These are phyloP conservation scores for Sedum album DNA, from an alignment of 164 flowering plant species.

Conservation along the genomic window DNA sequence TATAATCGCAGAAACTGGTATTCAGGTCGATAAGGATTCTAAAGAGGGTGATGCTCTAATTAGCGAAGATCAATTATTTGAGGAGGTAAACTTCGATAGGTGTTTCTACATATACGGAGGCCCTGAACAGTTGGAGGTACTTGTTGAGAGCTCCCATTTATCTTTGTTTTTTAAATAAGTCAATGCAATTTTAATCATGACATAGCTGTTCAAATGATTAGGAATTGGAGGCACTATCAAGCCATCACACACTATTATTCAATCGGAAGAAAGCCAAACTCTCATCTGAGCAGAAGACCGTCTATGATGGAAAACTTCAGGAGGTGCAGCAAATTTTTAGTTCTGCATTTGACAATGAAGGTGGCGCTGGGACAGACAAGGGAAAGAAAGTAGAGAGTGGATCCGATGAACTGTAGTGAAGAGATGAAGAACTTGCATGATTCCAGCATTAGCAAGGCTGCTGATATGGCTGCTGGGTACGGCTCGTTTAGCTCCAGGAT, in stretches of 20 bases:
- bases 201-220: conserved; percentile 27
- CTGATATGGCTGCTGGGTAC: conserved; percentile 98
- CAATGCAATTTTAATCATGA: conserved; percentile 6
- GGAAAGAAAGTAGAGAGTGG: conserved; percentile 73
- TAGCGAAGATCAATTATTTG: conserved; percentile 67
- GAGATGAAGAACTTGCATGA: conserved; percentile 73
- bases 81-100: conserved; percentile 87
- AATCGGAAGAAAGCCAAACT: conserved; percentile 82
- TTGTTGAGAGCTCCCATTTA: conserved; percentile 14
- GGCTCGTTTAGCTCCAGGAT: background rate
- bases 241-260: conserved; percentile 66
- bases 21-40: conserved; percentile 55
- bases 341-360: conserved; percentile 51
- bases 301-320: conserved; percentile 74
- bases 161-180: background rate
- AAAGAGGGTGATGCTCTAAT: conserved; percentile 29
- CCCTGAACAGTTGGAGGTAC: conserved; percentile 95
- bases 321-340: conserved; percentile 66
- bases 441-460: conserved; percentile 91
- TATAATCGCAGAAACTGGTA: conserved; percentile 76
- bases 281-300: conserved; percentile 64
- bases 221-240: conserved; percentile 95
- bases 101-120: conserved; percentile 99
- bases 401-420: conserved; percentile 33
- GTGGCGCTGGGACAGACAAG: conserved; percentile 44